Base-by-base conservation (phyloP, 805 yeast genomes). In the Metschnikowia hibisci region DNA sequence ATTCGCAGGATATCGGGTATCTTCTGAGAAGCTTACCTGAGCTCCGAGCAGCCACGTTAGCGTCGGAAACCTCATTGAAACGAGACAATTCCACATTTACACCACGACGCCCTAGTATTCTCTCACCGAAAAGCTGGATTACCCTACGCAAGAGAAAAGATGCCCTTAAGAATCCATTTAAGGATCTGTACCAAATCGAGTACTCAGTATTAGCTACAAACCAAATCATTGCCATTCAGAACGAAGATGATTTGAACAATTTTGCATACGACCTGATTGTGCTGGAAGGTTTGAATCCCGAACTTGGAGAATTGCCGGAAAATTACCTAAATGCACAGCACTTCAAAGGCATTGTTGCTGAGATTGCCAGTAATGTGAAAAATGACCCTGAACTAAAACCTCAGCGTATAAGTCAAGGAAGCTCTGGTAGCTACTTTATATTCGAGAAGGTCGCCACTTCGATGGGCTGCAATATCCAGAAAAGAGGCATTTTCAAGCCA, bases 401-500 rank as follows among this genome's bases (percentile, higher is more conserved):
- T 0, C 54, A 59, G 38, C 60, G 84, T 41, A 82, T 84, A 6
- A 54, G 78, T 20, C 73, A 78, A 14, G 90, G 90, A 0, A 80
- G 87, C 2, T 79, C 86, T 0, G 90, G 90, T 1, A 77, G 84
- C 42, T 83, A 83, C 55, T 84, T 83, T 56, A 66, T 82, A 1
- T 23, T 40, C 13, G 47, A 50, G 22, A 50, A 42, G 28, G 23
- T 20, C 14, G 39, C 39, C 7, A 43, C 41, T n/a, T 14, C 41
- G 12, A 50, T 48, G 0, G 34, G 29, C n/a, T 39, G 39, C 10
- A 41, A 39, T 3, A 46, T 45, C 20, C 41, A 45, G 20, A 71
- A 70, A 10, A 72, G 72, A 12, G 89, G 82, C 0, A 80, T 84
- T 2, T 84, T 84, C 67, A 84, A 84, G 57, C 90, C 90, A 4